These are phyloP conservation scores for Sporisorium scitamineum DNA, from an alignment of 1,284 basidiomycete species.

Conservation along the genomic window DNA sequence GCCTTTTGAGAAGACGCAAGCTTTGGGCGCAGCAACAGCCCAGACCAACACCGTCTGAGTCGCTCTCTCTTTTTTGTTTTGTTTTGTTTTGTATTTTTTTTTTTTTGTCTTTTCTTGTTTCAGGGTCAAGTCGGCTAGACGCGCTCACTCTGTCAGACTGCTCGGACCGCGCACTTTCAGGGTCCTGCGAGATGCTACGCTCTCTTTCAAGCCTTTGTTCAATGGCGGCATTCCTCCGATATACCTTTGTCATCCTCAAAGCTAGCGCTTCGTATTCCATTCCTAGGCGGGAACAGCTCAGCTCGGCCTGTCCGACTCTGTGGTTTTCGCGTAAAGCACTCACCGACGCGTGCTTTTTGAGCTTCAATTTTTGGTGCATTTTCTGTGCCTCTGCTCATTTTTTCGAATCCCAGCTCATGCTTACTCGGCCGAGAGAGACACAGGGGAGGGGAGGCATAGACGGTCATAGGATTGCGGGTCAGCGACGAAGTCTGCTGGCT, in stretches of 20 bases:
- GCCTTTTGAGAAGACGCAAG: not conserved
- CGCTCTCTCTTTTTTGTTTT: not conserved
- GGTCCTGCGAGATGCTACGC: too few species aligned
- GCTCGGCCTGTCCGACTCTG: too few species aligned
- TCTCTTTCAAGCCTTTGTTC: not conserved
- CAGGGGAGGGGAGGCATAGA: too few species aligned
- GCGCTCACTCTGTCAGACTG: not conserved
- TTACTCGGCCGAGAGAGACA: too few species aligned
- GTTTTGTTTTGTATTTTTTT: too few species aligned
- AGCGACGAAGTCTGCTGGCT: too few species aligned
- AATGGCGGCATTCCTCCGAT: too few species aligned
- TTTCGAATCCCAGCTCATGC: too few species aligned
- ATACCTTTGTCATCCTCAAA: too few species aligned
- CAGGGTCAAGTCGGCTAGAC: not conserved
- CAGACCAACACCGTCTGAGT: not conserved
- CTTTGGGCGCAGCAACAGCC: not conserved
- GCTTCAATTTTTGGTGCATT: not conserved
- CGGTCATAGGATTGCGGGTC: too few species aligned
- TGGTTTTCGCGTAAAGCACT: not conserved
- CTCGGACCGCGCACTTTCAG: not conserved
- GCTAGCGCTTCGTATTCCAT: too few species aligned
- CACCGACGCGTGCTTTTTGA: not conserved
- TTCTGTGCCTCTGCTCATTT: not conserved
- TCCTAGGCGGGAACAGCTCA: too few species aligned
- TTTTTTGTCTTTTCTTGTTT: not conserved